These are phyloP conservation scores for Monosporascus sp. DNA, from an alignment of 2,329 filamentous ascomycete genomes.

Conservation along the genomic window DNA sequence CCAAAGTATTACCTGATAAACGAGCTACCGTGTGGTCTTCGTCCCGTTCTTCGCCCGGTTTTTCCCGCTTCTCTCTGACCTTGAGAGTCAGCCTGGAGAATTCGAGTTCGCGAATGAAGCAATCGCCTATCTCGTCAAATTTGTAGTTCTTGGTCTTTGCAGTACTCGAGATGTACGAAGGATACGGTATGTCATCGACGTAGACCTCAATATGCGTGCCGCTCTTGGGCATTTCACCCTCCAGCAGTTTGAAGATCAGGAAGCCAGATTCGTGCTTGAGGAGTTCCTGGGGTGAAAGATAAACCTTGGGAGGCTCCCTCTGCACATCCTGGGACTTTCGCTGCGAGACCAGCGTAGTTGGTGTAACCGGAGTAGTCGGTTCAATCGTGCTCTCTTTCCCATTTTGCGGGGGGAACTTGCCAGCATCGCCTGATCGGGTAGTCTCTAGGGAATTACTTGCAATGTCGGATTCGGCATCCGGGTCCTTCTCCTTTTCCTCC, in stretches of 20 bases:
- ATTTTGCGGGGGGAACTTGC: conserved; percentile 37
- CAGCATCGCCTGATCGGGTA: conserved; percentile 32
- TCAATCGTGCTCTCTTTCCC: conserved; percentile 21
- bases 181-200: conserved; percentile 92
- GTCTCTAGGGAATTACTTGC: conserved; percentile 25
- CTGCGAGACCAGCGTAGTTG: conserved; percentile 28
- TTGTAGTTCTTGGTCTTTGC: conserved; percentile 63
- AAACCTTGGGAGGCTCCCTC: conserved; percentile 67
- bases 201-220: conserved; percentile 79
- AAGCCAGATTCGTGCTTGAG: conserved; percentile 84
- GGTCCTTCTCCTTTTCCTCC: conserved; percentile 43
- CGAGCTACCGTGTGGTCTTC: conserved; percentile 75
- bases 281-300: conserved; percentile 73
- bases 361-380: conserved; percentile 28
- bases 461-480: conserved; percentile 20
- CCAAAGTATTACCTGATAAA: conserved; percentile 76
- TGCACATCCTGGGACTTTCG: conserved; percentile 45
- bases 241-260: conserved; percentile 89
- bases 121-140: conserved; percentile 92
- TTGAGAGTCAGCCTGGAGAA: conserved; percentile 89
- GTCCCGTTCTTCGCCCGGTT: conserved; percentile 58
- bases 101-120: conserved; percentile 94
- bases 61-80: conserved; percentile 73
- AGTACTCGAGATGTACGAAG: conserved; percentile 76
- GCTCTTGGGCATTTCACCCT: conserved; percentile 73